These are phyloP conservation scores for Penicillium arizonense DNA, from an alignment of 495 filamentous ascomycete species.

Conservation along the genomic window DNA sequence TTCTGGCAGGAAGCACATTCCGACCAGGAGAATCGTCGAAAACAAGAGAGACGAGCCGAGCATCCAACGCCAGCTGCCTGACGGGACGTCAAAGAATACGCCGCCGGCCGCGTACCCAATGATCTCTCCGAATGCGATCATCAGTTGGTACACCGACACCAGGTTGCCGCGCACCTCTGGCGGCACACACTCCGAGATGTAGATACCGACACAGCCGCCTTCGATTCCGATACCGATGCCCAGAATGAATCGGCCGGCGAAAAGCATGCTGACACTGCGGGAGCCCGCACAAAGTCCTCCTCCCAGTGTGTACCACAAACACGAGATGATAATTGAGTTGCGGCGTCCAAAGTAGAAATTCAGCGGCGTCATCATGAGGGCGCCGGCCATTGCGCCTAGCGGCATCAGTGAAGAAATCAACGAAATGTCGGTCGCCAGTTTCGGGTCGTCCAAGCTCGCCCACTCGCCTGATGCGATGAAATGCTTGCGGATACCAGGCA, in stretches of 20 bases:
- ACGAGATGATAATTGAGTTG: slow-evolving; percentile 58
- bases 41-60: slow-evolving; percentile 64
- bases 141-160: slow-evolving; percentile 62
- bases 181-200: slow-evolving; percentile 51
- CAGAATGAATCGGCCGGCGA: slow-evolving; percentile 58
- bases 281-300: slow-evolving; percentile 59
- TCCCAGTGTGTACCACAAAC: slow-evolving; percentile 57
- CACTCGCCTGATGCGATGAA: no score
- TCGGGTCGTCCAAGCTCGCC: no score
- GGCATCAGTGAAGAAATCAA: slow-evolving; percentile 36
- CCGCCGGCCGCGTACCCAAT: slow-evolving; percentile 61
- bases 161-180: slow-evolving; percentile 57
- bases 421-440: no score
- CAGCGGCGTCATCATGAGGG: slow-evolving; percentile 52
- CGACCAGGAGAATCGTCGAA: slow-evolving; percentile 57
- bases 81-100: slow-evolving; percentile 54
- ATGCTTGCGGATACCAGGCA: no score
- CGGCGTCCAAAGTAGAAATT: slow-evolving; percentile 58
- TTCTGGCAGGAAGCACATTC: slow-evolving; percentile 61
- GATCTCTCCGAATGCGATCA: slow-evolving; percentile 62
- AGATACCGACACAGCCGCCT: slow-evolving; percentile 60
- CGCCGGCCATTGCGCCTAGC: slow-evolving; percentile 59
- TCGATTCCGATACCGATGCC: slow-evolving; percentile 60
- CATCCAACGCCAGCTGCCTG: slow-evolving; percentile 63
- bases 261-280: slow-evolving; percentile 59